A percentile compares a stretch with the other conserved stretches of the same genome.
phyloP scores from a whole-genome alignment of 495 filamentous ascomycete genomes.

The Podospora comata region DNA sequence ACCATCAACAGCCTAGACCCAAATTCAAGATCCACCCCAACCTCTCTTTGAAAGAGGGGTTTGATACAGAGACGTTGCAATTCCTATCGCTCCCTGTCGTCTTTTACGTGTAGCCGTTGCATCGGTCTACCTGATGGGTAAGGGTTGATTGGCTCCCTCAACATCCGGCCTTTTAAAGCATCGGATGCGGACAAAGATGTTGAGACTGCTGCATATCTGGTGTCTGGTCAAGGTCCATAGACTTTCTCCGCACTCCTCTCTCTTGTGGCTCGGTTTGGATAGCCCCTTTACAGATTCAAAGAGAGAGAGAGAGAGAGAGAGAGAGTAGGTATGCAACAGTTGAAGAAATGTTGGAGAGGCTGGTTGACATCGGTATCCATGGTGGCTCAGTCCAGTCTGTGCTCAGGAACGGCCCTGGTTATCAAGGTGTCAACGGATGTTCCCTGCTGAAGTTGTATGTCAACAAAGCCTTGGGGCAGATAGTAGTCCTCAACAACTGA shows the following conservation, averaged over 20 bases:
- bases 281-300: too few relatives aligned
- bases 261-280: too few relatives aligned
- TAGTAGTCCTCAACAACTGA: neutral
- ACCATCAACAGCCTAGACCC: neutral
- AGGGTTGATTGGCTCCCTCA: neutral
- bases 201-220: neutral
- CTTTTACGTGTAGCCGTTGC: neutral
- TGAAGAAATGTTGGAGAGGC: too few relatives aligned
- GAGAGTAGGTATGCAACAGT: too few relatives aligned
- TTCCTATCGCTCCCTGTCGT: neutral
- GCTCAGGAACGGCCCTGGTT: neutral
- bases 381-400: neutral
- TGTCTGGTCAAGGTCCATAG: neutral
- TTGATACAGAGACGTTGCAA: neutral
- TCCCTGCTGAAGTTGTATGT: neutral
- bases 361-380: neutral
- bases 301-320: too few relatives aligned
- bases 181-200: neutral
- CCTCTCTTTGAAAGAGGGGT: constrained; percentile 8
- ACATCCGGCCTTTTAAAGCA: neutral
- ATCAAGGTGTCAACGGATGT: neutral
- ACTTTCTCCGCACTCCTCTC: neutral
- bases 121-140: neutral
- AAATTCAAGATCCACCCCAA: neutral
- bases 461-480: neutral